These are phyloP conservation scores for Nothophytophthora sp. DNA, from an alignment of 352 stramenopile species.

Conservation along the genomic window DNA sequence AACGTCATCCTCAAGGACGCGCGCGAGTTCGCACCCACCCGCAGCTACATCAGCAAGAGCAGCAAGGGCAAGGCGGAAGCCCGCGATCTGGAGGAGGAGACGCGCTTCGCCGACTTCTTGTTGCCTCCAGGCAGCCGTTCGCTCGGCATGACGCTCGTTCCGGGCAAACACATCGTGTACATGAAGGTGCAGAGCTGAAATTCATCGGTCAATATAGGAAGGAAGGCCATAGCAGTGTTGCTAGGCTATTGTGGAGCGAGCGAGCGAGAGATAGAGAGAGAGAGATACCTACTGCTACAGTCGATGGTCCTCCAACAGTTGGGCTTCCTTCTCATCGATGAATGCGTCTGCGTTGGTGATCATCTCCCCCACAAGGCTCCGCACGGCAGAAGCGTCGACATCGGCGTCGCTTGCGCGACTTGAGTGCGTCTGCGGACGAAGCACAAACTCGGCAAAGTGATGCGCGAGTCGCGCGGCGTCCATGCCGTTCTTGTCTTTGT, in stretches of 20 bases:
- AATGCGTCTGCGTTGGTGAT: constrained; percentile 73
- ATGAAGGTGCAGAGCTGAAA: constrained; percentile 59
- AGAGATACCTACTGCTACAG: constrained; percentile 24
- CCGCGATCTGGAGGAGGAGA: constrained; percentile 42
- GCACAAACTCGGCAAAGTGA: constrained; percentile 56
- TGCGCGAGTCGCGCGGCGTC: constrained; percentile 50
- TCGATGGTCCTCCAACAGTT: constrained; percentile 49
- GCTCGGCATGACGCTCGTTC: constrained; percentile 77
- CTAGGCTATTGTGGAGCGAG: too few species aligned
- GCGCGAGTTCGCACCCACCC: constrained; percentile 55
- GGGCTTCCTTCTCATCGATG: constrained; percentile 71
- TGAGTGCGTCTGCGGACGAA: constrained; percentile 34
- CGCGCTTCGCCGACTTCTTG: constrained; percentile 25
- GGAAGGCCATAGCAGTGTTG: too few species aligned
- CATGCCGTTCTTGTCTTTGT: constrained; percentile 78
- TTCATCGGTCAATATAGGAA: too few species aligned
- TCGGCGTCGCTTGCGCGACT: constrained; percentile 10
- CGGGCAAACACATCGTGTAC: constrained; percentile 75
- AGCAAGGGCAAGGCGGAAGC: constrained; percentile 31
- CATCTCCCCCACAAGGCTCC: constrained; percentile 63
- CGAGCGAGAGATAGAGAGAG: neutral
- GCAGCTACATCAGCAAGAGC: constrained; percentile 16
- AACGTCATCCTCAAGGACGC: constrained; percentile 80
- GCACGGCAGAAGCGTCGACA: constrained; percentile 13
- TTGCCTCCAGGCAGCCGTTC: constrained; percentile 37